Conservation (phyloP, 371 early-diverging fungal species). For the Apophysomyces variabilis region DNA sequence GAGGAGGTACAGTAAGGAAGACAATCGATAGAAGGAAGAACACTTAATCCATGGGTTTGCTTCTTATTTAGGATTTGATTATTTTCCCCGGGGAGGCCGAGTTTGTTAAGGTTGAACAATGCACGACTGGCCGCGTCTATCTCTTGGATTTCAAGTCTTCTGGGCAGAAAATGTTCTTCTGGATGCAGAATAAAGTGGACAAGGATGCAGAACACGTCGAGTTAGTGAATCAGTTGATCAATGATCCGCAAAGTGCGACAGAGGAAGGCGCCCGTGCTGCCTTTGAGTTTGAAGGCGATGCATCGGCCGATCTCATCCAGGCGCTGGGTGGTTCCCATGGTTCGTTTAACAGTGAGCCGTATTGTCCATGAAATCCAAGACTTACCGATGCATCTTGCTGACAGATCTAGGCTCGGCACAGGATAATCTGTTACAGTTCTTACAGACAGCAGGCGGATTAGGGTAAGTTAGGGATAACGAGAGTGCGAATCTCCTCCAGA, state of each 20-base stretch:
- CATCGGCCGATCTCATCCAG: constrained; percentile 43
- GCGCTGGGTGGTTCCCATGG: constrained; percentile 37
- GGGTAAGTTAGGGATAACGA: constrained; percentile 25
- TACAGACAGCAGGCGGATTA: constrained; percentile 52
- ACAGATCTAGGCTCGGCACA: constrained; percentile 44
- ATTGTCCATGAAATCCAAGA: neutral
- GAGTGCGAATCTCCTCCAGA: neutral
- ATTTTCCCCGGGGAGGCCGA: constrained; percentile 83
- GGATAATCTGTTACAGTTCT: constrained; percentile 53
- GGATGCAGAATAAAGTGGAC: constrained; percentile 76
- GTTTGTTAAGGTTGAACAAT: constrained; percentile 66
- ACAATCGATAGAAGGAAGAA: neutral
- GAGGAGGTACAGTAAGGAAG: constrained; percentile 55
- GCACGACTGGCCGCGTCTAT: constrained; percentile 76
- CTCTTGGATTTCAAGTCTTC: constrained; percentile 79
- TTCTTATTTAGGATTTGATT: constrained; percentile 70
- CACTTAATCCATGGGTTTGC: constrained; percentile 52
- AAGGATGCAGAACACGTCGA: constrained; percentile 59
- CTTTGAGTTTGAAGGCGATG: constrained; percentile 23
- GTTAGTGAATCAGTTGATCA: constrained; percentile 63
- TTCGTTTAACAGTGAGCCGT: constrained; percentile 10
- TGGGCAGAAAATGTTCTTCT: constrained; percentile 75
- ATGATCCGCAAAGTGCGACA: constrained; percentile 53
- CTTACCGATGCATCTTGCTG: neutral
- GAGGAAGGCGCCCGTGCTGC: constrained; percentile 22